phyloP scores from a whole-genome alignment of 805 yeast species.

The Wickerhamiella allomyrinae region DNA sequence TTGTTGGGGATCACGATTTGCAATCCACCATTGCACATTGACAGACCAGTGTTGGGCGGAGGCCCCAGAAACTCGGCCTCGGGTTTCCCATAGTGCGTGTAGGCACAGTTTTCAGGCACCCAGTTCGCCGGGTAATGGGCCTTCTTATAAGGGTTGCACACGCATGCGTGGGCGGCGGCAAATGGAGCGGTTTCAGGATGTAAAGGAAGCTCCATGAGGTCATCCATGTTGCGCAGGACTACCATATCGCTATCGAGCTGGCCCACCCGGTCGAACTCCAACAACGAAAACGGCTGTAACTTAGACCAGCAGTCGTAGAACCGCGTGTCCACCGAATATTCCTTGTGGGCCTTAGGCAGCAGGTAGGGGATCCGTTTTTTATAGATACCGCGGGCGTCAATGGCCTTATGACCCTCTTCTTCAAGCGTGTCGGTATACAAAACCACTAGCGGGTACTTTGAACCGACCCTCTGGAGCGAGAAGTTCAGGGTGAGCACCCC shows the following conservation, averaged over 20 bases:
- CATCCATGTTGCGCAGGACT: constrained; percentile 44
- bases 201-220: constrained; percentile 36
- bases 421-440: constrained; percentile 37
- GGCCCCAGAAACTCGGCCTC: constrained; percentile 29
- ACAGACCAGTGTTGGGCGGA: constrained; percentile 28
- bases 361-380: constrained; percentile 31
- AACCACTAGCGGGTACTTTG: constrained; percentile 39
- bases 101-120: constrained; percentile 38
- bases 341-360: constrained; percentile 31
- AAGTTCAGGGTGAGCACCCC: constrained; percentile 40
- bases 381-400: constrained; percentile 30
- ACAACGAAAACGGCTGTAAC: constrained; percentile 38
- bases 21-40: constrained; percentile 46
- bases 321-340: constrained; percentile 36
- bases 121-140: constrained; percentile 42
- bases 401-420: constrained; percentile 28
- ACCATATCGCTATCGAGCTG: constrained; percentile 50
- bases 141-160: constrained; percentile 41
- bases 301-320: constrained; percentile 52
- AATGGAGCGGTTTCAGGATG: constrained; percentile 26
- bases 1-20: constrained; percentile 35
- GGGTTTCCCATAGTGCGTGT: constrained; percentile 26
- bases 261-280: constrained; percentile 38
- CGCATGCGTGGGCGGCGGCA: constrained; percentile 50
- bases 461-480: constrained; percentile 30